Evolutionary conservation across 306 rosid genomes (phyloP), one percentile per base, ranked within the genome.

Genomic region (Glycine tomentella): DNA sequence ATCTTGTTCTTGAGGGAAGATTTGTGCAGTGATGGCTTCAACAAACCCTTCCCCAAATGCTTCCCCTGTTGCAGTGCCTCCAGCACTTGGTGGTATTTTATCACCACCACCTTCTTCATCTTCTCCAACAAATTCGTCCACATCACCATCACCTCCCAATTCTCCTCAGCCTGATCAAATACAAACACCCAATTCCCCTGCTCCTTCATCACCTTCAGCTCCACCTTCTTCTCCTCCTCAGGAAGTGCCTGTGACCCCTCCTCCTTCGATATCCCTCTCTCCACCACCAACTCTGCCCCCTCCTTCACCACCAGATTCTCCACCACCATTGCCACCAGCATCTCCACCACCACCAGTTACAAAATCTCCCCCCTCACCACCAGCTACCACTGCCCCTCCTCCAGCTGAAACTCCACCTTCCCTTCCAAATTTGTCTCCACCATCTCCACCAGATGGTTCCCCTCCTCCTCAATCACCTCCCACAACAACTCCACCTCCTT

Each of bases 391-490:
- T 68, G 16, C 86, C 69, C 82, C 88, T 79, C 90, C 91, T 69
- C 90, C 93, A 8, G 76, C 85, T 79, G 56, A 50, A 17, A 51
- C 84, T 48, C 74, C 92, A 15, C 90, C 91, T 33, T 75, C 93
- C 9, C 78, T 86, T 80, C 87, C 92, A 14, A 83, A n/a, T 79
- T 81, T 69, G n/a, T 78, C 97, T 0, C 87, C 92, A 11, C 90
- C 91, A 12, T 76, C 97, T 0, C 87, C 92, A 11, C 90, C 91
- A 12, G 76, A 88, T 9, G 77, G 20, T 82, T 69, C 92, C 76
- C 93, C 94, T 68, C 90, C 97, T 78, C 95, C 95, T 25, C 74
- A 70, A 81, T n/a, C 88, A 2, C 91, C 91, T 71, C 93, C 91
- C 14, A 56, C 79, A 8, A 58, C 77, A 56, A 64, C 75, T 78